A percentile compares a stretch with the other conserved stretches of the same genome.
These are phyloP conservation scores for Diutina siamensis DNA, from an alignment of 1,139 yeast genomes.

Conservation along the genomic window DNA sequence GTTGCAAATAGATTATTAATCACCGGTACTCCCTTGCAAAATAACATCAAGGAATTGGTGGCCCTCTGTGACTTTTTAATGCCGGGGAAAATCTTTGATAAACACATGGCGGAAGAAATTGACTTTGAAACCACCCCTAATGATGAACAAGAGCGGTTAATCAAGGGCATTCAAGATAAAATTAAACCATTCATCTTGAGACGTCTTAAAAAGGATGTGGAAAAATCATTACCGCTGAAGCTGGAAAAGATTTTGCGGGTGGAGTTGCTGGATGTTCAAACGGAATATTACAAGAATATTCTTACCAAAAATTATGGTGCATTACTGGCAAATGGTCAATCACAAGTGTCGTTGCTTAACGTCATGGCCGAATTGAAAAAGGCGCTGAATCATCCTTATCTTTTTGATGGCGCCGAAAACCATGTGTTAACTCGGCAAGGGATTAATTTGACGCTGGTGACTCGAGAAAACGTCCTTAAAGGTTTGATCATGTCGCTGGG, in stretches of 20 bases:
- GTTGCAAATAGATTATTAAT: constrained; percentile 78
- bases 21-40: constrained; percentile 97
- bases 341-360: constrained; percentile 75
- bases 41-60: constrained; percentile 88
- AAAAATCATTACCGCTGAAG: constrained; percentile 88
- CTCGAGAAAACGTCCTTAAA: constrained; percentile 71
- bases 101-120: constrained; percentile 77
- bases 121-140: constrained; percentile 58
- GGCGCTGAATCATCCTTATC: constrained; percentile 93
- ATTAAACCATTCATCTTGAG: constrained; percentile 88
- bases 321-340: constrained; percentile 55
- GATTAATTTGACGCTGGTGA: constrained; percentile 18
- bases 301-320: constrained; percentile 88
- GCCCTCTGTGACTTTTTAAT: constrained; percentile 89
- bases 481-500: constrained; percentile 98
- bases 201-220: constrained; percentile 93
- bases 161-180: constrained; percentile 71
- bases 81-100: constrained; percentile 66
- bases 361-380: constrained; percentile 93
- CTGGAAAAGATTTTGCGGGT: constrained; percentile 92
- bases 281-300: constrained; percentile 88
- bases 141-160: constrained; percentile 70
- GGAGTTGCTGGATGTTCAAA: constrained; percentile 88
- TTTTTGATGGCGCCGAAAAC: constrained; percentile 89
- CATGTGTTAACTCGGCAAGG: constrained; percentile 48